Evolutionary conservation across 805 yeast genomes (phyloP).

Genomic region (Wickerhamiella kurtzmanii): DNA sequence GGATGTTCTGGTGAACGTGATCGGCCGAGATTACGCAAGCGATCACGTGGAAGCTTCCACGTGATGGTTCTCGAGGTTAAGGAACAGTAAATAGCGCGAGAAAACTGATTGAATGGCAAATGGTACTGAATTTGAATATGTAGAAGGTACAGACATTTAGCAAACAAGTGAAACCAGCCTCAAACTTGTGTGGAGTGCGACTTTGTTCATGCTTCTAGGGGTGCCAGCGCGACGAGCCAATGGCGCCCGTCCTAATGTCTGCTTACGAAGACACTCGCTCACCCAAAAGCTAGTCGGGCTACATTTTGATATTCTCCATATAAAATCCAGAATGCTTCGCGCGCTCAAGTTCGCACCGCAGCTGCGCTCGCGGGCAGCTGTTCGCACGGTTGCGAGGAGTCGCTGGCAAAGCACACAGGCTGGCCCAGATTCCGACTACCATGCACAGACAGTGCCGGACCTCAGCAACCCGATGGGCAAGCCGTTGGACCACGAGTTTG

Average conservation of each 20-base stretch:
- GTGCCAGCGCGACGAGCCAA: conserved; percentile 3
- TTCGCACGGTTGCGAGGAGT: neutral
- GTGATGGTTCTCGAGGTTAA: no score
- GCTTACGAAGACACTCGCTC: neutral
- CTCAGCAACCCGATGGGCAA: conserved; percentile 22
- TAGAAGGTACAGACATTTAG: no score
- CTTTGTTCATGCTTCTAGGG: no score
- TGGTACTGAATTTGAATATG: no score
- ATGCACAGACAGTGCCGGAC: conserved; percentile 16
- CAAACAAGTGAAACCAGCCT: no score
- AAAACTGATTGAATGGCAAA: no score
- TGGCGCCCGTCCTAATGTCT: conserved; percentile 2
- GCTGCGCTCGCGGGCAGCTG: conserved; percentile 4
- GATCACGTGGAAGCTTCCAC: neutral
- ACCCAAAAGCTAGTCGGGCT: conserved; percentile 6
- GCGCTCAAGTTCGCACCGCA: conserved; percentile 5
- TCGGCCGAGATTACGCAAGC: neutral
- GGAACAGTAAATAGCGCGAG: no score
- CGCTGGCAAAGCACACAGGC: conserved; percentile 7
- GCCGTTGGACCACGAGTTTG: conserved; percentile 23
- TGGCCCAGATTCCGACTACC: conserved; percentile 2
- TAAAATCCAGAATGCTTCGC: conserved; percentile 3
- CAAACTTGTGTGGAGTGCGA: no score
- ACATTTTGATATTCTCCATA: conserved; percentile 3
- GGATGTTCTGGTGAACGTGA: neutral